These are phyloP conservation scores for Annulohypoxylon truncatum DNA, from an alignment of 2,329 filamentous ascomycete species.

Conservation along the genomic window DNA sequence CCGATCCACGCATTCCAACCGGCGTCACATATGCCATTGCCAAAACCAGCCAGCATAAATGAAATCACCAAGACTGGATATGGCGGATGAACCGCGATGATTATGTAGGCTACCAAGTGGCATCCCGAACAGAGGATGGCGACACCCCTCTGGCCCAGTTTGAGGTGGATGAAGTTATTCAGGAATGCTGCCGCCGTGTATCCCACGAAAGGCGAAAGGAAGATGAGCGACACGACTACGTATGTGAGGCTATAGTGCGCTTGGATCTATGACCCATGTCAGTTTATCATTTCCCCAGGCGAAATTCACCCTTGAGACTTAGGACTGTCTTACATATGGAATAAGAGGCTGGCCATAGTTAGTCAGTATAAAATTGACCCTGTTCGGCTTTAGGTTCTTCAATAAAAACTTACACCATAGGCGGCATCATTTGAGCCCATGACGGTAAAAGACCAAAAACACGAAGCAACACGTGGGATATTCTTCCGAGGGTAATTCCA, in stretches of 20 bases:
- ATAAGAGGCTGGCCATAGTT: conserved; percentile 57
- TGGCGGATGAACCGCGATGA: conserved; percentile 73
- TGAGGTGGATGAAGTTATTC: conserved; percentile 56
- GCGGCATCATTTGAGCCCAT: conserved; percentile 70
- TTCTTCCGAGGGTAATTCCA: conserved; percentile 65
- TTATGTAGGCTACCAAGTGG: conserved; percentile 73
- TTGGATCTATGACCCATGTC: conserved; percentile 54
- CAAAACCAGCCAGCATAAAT: conserved; percentile 75
- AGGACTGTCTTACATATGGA: conserved; percentile 58
- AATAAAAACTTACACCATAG: conserved; percentile 62
- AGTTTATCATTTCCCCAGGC: background rate
- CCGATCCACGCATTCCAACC: conserved; percentile 69
- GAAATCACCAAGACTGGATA: conserved; percentile 74
- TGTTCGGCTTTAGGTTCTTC: background rate
- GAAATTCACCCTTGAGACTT: background rate
- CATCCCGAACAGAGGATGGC: conserved; percentile 68
- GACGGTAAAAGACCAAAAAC: conserved; percentile 68
- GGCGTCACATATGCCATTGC: conserved; percentile 72
- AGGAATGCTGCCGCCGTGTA: conserved; percentile 59
- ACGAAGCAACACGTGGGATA: conserved; percentile 60
- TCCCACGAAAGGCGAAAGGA: conserved; percentile 60
- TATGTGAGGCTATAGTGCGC: conserved; percentile 59
- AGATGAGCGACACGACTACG: conserved; percentile 61
- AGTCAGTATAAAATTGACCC: conserved; percentile 14
- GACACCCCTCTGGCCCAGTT: conserved; percentile 73